Evolutionary conservation across 768 basidiomycete species (phyloP), one percentile per base, ranked within the genome.

Genomic region (Trametes punicea): DNA sequence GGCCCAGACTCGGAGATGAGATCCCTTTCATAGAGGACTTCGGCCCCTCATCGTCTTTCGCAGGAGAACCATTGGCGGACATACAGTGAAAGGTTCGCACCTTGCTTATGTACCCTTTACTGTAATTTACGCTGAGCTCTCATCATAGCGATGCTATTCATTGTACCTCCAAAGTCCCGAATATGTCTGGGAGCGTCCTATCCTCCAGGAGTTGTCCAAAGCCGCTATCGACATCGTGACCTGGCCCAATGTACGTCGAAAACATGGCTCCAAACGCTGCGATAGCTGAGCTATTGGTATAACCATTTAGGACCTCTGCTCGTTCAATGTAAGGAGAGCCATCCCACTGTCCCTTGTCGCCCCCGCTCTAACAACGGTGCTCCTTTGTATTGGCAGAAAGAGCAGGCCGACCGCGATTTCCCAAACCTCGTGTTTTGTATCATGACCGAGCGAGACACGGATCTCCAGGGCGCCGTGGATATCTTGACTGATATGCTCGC

Each of bases 161-260:
- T 61, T 74, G 4, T 72, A 74, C 59, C 47, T 74, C 41, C 65
- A 74, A 45, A 65, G 74, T 33, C 73, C 73, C 13, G 70, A 73
- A 23, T 59, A 68, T 23, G 71, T 74, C 4, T 74, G 74, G 55
- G 67, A 70, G 31, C 65, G 61, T 45, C 68, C 73, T 2, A 64
- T 71, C 18, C 64, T 74, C 6, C 59, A 61, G 55, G 70, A 64
- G 18, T 72, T 74, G 72, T 74, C 73, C 34, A 67, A 73, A n/a
- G 73, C 72, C n/a, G 73, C 70, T 0, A 73, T 58, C 15, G 73
- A 74, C 51, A 69, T 74, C 16, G 74, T 74, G 73, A 74, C 73
- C 1, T 74, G 73, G 73, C 73, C 73, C n/a, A 74, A 74, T 38
- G 72, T 73, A 21, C 6, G 72, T 72, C 5, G 13, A 7, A 45